A percentile compares a stretch with the other conserved stretches of the same genome.
phyloP scores from a whole-genome alignment of 768 basidiomycete genomes.

The Tulasnella sp. region DNA sequence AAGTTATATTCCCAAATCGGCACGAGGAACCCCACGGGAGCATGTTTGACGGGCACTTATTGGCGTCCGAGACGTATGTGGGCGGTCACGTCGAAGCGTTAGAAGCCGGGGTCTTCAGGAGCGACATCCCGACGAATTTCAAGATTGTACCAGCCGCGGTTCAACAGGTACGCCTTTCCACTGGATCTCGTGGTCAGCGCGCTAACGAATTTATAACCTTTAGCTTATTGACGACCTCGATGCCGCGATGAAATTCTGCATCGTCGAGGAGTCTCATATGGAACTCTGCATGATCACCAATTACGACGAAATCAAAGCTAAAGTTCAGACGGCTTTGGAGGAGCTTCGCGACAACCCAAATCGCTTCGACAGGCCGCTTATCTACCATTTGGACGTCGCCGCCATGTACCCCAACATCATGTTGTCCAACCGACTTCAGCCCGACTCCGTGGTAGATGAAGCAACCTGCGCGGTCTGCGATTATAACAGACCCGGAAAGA shows the following conservation, averaged over 20 bases:
- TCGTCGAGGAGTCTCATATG: constrained; percentile 71
- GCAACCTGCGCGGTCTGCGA: constrained; percentile 96
- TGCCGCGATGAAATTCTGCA: constrained; percentile 78
- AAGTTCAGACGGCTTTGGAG: constrained; percentile 70
- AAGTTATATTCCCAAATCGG: constrained; percentile 95
- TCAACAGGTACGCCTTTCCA: constrained; percentile 46
- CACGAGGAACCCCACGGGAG: constrained; percentile 88
- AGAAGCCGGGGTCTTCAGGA: constrained; percentile 96
- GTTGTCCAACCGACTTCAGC: constrained; percentile 97
- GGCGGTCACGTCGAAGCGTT: constrained; percentile 98
- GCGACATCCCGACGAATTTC: constrained; percentile 91
- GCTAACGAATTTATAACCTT: neutral
- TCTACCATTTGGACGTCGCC: constrained; percentile 97
- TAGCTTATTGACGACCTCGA: constrained; percentile 93
- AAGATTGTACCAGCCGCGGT: constrained; percentile 83
- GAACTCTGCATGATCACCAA: constrained; percentile 80
- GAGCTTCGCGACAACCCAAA: constrained; percentile 84
- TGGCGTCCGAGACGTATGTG: constrained; percentile 96
- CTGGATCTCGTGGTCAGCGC: neutral
- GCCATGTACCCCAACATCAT: constrained; percentile 99
- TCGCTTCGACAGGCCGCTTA: constrained; percentile 83
- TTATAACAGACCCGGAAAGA: constrained; percentile 91
- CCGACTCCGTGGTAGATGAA: constrained; percentile 95
- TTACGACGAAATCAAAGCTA: constrained; percentile 80
- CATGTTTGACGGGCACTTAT: constrained; percentile 93